Conservation (phyloP, 139 green algal genomes). For the Chlamydomonas applanata region DNA sequence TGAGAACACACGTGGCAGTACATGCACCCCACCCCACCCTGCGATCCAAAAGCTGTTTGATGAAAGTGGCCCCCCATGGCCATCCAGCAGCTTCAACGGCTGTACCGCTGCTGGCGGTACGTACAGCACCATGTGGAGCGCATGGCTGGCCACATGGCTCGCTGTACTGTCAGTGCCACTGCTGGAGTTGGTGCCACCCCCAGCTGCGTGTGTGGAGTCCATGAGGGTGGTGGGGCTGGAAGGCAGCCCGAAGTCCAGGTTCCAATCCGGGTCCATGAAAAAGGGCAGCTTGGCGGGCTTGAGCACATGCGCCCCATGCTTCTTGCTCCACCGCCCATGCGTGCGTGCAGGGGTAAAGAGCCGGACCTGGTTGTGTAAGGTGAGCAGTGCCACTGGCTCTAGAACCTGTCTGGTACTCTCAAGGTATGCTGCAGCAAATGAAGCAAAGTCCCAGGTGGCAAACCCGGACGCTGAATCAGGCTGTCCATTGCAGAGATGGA, state of each 20-base stretch:
- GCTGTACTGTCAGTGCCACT: slow-evolving; percentile 9
- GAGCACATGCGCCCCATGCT: slow-evolving; percentile 23
- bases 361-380: slow-evolving; percentile 25
- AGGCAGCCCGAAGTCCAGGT: slow-evolving; percentile 14
- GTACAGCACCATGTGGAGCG: slow-evolving; percentile 57
- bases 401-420: slow-evolving; percentile 15
- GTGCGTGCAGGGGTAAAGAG: slow-evolving; percentile 23
- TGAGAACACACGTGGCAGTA: slow-evolving; percentile 17
- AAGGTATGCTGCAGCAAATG: slow-evolving; percentile 24
- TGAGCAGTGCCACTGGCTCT: slow-evolving; percentile 7
- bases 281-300: slow-evolving; percentile 27
- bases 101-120: slow-evolving; percentile 30
- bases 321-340: slow-evolving; percentile 18
- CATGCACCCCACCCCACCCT: slow-evolving; percentile 52
- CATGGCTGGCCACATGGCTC: slow-evolving; percentile 23
- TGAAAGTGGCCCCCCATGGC: slow-evolving; percentile 3
- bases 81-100: slow-evolving; percentile 42
- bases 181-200: not conserved
- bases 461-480: slow-evolving; percentile 10
- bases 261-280: slow-evolving; percentile 49
- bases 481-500: slow-evolving; percentile 43
- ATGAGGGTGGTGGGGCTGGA: not conserved
- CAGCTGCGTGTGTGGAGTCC: slow-evolving; percentile 14
- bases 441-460: slow-evolving; percentile 13
- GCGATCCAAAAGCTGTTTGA: slow-evolving; percentile 52